Conservation (phyloP, 2,329 filamentous ascomycete genomes). For the Chaetomiaceae sp. region DNA sequence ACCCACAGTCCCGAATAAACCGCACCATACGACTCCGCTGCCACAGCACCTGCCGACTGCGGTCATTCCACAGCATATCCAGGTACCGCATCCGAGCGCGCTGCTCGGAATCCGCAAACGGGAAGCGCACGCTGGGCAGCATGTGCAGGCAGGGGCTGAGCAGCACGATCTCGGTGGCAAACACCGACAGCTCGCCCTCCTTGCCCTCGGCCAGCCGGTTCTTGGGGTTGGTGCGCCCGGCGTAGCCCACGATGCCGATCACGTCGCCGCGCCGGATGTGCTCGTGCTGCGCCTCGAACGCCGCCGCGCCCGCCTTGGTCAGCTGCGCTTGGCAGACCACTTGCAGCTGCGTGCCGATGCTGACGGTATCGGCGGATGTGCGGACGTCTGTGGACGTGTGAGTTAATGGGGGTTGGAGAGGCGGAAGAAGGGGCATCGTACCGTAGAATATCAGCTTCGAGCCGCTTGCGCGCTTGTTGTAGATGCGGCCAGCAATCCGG, state of each 20-base stretch:
- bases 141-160: conserved; percentile 88
- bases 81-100: conserved; percentile 85
- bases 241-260: conserved; percentile 79
- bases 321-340: conserved; percentile 88
- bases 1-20: conserved; percentile 67
- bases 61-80: conserved; percentile 95
- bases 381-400: conserved; percentile 40
- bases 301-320: conserved; percentile 54
- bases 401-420: neutral
- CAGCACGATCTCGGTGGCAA: conserved; percentile 78
- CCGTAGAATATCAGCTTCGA: conserved; percentile 91
- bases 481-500: conserved; percentile 77
- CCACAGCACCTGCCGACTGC: conserved; percentile 73
- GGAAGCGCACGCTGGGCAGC: conserved; percentile 84
- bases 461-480: conserved; percentile 76
- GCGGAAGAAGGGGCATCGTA: conserved; percentile 22
- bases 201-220: conserved; percentile 71
- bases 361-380: conserved; percentile 43
- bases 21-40: conserved; percentile 81
- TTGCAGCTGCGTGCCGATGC: conserved; percentile 73
- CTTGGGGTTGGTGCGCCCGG: conserved; percentile 82
- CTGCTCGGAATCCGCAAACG: conserved; percentile 92
- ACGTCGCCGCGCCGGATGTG: conserved; percentile 86
- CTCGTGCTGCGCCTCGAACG: conserved; percentile 86
- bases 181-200: conserved; percentile 89